Evolutionary conservation across 192 early-diverging fungal species (phyloP).

Genomic region (Dissophora ornata): DNA sequence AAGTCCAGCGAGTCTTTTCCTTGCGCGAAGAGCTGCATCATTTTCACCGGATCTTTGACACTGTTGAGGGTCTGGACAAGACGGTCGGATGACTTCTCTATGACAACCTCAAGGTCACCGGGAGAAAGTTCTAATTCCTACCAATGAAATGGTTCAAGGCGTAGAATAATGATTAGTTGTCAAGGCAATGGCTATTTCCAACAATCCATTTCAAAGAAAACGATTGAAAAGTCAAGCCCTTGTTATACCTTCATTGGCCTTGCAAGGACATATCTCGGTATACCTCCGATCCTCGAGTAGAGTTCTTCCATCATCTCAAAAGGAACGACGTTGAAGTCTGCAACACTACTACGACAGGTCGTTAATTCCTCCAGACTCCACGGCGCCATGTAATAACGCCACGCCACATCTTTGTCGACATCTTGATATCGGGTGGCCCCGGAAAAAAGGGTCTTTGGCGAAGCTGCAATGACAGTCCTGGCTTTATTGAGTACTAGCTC

Average conservation of each 20-base stretch:
- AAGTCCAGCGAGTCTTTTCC: constrained; percentile 14
- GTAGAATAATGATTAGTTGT: background rate
- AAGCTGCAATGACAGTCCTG: constrained; percentile 27
- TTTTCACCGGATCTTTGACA: constrained; percentile 5
- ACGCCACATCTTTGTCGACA: constrained; percentile 14
- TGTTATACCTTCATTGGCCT: background rate
- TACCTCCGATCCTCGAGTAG: constrained; percentile 15
- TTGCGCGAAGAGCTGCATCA: constrained; percentile 42
- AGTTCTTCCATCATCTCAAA: constrained; percentile 12
- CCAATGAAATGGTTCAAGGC: background rate
- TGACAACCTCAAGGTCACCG: background rate
- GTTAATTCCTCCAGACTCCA: constrained; percentile 20
- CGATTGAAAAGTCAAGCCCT: too few species aligned
- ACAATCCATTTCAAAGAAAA: constrained; percentile 1
- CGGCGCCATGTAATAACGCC: constrained; percentile 25
- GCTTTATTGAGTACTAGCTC: constrained; percentile 20
- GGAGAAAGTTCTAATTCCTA: background rate
- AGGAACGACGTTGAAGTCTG: constrained; percentile 1
- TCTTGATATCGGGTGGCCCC: constrained; percentile 11
- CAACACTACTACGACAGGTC: background rate
- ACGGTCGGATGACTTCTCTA: constrained; percentile 4
- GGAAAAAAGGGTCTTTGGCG: constrained; percentile 16
- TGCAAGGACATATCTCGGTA: constrained; percentile 15
- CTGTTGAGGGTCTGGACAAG: constrained; percentile 19
- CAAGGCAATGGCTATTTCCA: background rate